Evolutionary conservation across 192 early-diverging fungal species (phyloP).

Genomic region (Coemansia sp.): DNA sequence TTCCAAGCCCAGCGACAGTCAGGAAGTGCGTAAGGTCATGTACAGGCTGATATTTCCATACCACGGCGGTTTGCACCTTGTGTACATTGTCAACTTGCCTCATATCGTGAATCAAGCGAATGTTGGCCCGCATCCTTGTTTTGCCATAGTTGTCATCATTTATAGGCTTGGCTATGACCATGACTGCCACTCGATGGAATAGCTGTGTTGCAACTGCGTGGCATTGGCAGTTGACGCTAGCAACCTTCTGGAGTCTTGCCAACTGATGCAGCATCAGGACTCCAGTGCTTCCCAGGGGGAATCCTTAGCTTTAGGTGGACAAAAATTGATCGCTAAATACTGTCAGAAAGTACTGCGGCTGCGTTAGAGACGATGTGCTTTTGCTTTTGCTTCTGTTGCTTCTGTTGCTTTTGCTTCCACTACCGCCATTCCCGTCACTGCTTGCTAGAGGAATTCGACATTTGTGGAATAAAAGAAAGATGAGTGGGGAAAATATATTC

Average conservation of each 20-base stretch:
- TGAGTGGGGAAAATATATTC: too few species aligned
- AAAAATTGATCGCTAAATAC: background rate
- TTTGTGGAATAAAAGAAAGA: background rate
- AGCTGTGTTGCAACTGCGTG: background rate
- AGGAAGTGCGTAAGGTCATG: background rate
- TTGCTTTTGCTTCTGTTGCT: background rate
- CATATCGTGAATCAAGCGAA: background rate
- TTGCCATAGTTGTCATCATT: background rate
- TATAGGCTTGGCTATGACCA: background rate
- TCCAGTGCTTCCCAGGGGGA: background rate
- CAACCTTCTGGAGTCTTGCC: conserved; percentile 11
- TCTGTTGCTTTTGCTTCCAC: too few species aligned
- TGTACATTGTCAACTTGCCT: background rate
- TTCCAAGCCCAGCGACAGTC: background rate
- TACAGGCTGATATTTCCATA: background rate
- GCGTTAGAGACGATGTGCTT: background rate
- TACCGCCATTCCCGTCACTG: too few species aligned
- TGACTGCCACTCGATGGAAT: background rate
- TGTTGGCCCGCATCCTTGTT: background rate
- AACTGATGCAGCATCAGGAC: conserved; percentile 18
- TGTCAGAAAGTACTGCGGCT: background rate
- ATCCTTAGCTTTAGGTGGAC: background rate
- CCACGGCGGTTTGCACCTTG: background rate
- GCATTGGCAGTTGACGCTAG: conserved; percentile 10
- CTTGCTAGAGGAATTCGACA: background rate